These are phyloP conservation scores for Amanita molliuscula DNA, from an alignment of 768 basidiomycete species.

Conservation along the genomic window DNA sequence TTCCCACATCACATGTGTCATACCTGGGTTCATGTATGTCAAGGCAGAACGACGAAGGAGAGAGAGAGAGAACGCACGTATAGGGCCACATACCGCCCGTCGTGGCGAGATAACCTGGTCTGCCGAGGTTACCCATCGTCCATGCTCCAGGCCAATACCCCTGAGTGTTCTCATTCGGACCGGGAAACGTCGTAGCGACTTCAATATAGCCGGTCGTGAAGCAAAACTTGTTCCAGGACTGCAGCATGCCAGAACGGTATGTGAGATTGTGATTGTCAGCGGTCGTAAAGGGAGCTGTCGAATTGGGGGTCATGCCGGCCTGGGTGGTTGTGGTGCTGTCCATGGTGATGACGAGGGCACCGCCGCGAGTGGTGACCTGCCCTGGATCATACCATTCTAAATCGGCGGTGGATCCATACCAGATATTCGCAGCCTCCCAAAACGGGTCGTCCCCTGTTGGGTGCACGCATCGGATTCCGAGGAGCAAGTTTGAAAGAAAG, in stretches of 20 bases:
- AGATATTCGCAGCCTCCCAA: constrained; percentile 65
- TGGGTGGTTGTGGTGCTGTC: constrained; percentile 28
- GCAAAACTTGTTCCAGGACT: constrained; percentile 89
- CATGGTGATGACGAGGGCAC: constrained; percentile 61
- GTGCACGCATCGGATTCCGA: constrained; percentile 3
- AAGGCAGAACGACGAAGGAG: too few relatives aligned
- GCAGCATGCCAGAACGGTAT: constrained; percentile 72
- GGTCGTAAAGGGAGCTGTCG: constrained; percentile 35
- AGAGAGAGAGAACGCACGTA: constrained; percentile 26
- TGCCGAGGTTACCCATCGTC: constrained; percentile 83
- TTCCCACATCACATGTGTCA: constrained; percentile 66
- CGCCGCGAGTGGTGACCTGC: constrained; percentile 56
- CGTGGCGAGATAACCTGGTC: constrained; percentile 72
- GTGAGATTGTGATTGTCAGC: constrained; percentile 44
- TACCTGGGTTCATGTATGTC: neutral
- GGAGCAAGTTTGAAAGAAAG: too few relatives aligned
- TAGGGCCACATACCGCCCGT: constrained; percentile 84
- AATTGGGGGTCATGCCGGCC: constrained; percentile 23
- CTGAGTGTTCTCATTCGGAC: constrained; percentile 38
- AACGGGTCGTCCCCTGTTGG: constrained; percentile 47
- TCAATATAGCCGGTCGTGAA: constrained; percentile 78
- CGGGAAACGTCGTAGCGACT: constrained; percentile 49
- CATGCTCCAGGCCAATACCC: constrained; percentile 77
- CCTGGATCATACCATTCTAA: constrained; percentile 69
- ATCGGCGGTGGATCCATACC: constrained; percentile 65